phyloP scores from a whole-genome alignment of 805 yeast genomes.

The Saccharomyces eubayanus region DNA sequence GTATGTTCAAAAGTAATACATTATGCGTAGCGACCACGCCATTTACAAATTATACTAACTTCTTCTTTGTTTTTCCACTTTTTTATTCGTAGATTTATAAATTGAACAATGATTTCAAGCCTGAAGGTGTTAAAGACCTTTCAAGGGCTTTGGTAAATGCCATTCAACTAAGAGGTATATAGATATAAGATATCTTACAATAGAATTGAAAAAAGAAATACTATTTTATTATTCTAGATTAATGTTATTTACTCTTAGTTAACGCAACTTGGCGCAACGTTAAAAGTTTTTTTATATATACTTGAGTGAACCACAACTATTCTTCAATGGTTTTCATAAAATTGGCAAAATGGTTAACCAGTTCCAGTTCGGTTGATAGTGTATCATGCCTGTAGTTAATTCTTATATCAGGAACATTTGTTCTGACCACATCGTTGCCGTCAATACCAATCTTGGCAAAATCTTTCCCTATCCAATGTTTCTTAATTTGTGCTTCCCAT shows the following conservation, averaged over 20 bases:
- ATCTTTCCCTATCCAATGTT: conserved; percentile 83
- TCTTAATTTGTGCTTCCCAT: conserved; percentile 77
- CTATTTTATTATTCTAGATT: neutral
- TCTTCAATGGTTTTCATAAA: conserved; percentile 8
- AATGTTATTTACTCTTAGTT: neutral
- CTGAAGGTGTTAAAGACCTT: conserved; percentile 20
- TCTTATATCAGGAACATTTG: conserved; percentile 90
- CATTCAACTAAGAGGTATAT: conserved; percentile 41
- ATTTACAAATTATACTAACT: neutral
- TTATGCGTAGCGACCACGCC: neutral
- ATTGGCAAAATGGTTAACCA: conserved; percentile 50
- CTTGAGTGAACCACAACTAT: neutral
- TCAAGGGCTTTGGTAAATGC: conserved; percentile 41
- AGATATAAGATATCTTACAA: neutral
- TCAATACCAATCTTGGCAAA: conserved; percentile 52
- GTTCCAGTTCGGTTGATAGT: conserved; percentile 56
- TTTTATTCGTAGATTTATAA: conserved; percentile 21
- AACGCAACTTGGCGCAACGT: neutral
- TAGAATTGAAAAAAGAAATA: neutral
- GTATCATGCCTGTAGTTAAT: conserved; percentile 80
- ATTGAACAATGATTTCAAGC: conserved; percentile 16
- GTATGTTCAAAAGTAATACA: conserved; percentile 12
- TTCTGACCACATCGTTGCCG: conserved; percentile 85
- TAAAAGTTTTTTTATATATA: neutral
- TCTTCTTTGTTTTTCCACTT: conserved; percentile 3